Evolutionary conservation across 1,284 basidiomycete genomes (phyloP), one percentile per base, ranked within the genome.

Genomic region (Sanghuangporus weigelae): DNA sequence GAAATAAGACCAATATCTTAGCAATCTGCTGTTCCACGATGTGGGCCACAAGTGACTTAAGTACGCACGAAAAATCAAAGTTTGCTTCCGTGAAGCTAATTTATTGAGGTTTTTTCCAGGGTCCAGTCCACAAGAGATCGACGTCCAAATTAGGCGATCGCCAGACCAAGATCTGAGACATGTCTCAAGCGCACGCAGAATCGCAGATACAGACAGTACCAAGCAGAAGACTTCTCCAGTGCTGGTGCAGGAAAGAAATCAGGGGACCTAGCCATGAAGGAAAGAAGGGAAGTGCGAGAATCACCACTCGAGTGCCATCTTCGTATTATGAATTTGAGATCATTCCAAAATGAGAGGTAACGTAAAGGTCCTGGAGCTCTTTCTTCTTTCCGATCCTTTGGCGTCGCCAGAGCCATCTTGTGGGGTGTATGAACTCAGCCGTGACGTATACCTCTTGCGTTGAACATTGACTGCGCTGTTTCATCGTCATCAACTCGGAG

Each of bases 71-170:
- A 51, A 60, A 35, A 12, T 23, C 19, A 51, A 26, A 51, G 11
- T 59, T 59, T 60, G 58, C 58, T 60, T 60, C 58, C 58, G 58
- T 49, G 49, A 60, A 50, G 35, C 4, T 39, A 19, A 38, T 51
- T 42, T 21, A 48, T 26, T 60, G 31, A 7, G 10, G 16, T 40
- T 38, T 51, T 51, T 53, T 49, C 49, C 58, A 60, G 58, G 58
- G 58, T 60, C 38, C 49, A 49, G 58, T 60, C 38, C 49, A 49
- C 16, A 11, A n/a, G 14, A 16, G 36, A 39, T 50, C 58, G 58
- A 26, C 58, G 44, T 36, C 53, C 53, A 54, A 54, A 54, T 54
- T 36, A 54, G 53, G 53, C 53, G 53, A 54, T 16, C 19, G 5
- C 36, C 35, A 54, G 51, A 14, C 31, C 26, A 54, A 38, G 11